Evolutionary conservation across 352 stramenopile genomes (phyloP), one percentile per base, ranked within the genome.

Genomic region (Globisporangium sylvaticum): DNA sequence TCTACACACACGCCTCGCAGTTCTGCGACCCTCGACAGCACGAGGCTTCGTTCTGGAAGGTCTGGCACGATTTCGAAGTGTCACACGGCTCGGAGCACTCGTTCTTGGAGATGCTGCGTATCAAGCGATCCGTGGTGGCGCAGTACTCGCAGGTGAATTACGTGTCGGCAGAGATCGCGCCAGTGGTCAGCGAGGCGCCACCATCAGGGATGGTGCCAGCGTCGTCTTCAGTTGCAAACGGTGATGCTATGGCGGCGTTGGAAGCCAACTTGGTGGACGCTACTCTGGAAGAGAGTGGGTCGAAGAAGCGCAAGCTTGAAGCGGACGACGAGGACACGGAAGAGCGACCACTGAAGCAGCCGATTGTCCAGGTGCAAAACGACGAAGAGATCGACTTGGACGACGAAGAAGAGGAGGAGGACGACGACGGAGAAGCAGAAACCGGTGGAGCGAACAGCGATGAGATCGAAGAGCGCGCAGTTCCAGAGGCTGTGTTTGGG

Each of bases 51-150:
- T 99, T 99, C 72, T 99, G 98, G 98, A 91, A 91, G 34, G 71
- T 90, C 14, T 99, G 98, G 98, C 84, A 97, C 70, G 92, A 98
- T 18, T 98, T 98, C 66, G 95, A 98, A 70, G 91, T 98, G 12
- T 87, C 91, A 10, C 91, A 99, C 73, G 98, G 98, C 18, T 92
- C 85, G 65, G 97, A 99, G 74, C 97, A 99, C 63, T 99, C 97
- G 15, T 99, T 99, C 79, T 75, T 97, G 22, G 97, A 99, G 70
- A 99, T 99, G 97, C 78, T 99, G 24, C 91, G 97, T 12, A 94
- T 99, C 59, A 99, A 99, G 77, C 90, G 97, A 37, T 97, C 90
- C 25, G 97, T 99, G 1, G 86, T 98, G 65, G 96, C 95, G 48
- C 90, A 98, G 64, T 99, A 98, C 73, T 97, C 92, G 62, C 91